Percentiles rank a stretch among this genome's conserved stretches.
phyloP scores from a whole-genome alignment of 331 rosid species.

The Malus hybrid region DNA sequence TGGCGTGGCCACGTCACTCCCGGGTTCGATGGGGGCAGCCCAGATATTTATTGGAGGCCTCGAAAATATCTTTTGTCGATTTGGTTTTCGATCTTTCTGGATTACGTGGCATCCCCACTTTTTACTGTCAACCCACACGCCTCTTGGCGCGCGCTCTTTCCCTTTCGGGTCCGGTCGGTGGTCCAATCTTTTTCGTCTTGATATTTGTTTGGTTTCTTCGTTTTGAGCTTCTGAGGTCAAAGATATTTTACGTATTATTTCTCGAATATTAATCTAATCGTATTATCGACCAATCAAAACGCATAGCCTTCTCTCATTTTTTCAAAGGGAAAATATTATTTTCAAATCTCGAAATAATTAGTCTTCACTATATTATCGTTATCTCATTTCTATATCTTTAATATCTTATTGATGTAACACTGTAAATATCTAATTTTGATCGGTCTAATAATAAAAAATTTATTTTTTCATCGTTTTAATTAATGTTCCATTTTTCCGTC shows the following conservation, averaged over 20 bases:
- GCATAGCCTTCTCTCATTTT: neutral
- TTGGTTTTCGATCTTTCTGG: neutral
- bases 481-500: no score
- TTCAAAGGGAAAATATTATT: neutral
- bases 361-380: no score
- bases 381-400: neutral
- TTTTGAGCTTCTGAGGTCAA: neutral
- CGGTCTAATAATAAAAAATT: no score
- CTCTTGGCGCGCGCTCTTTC: neutral
- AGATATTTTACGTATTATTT: neutral
- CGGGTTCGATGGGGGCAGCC: neutral
- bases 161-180: neutral
- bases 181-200: neutral
- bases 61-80: slow-evolving; percentile 49
- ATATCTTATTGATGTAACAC: no score
- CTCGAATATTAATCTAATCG: no score
- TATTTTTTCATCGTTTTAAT: no score
- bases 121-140: neutral
- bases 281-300: neutral
- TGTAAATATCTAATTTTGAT: no score
- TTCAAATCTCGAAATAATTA: neutral
- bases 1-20: slow-evolving; percentile 45
- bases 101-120: neutral
- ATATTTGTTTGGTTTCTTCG: neutral
- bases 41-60: slow-evolving; percentile 25